Evolutionary conservation across 208 protist genomes (phyloP).

Genomic region (Leishmania arabica): DNA sequence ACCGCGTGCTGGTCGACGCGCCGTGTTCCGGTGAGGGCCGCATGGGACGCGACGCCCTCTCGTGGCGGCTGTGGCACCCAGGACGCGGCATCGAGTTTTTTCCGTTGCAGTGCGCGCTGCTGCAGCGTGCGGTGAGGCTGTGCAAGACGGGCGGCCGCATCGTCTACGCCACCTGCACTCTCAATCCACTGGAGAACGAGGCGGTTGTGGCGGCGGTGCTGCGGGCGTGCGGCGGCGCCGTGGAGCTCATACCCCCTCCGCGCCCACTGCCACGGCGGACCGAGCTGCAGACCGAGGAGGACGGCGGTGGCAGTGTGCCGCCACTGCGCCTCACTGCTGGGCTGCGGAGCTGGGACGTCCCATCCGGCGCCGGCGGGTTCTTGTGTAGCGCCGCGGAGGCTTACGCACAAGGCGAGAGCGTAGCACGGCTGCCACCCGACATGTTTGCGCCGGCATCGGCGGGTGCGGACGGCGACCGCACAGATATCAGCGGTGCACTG

Average conservation of each 20-base stretch:
- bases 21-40: slow-evolving; percentile 96
- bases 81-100: slow-evolving; percentile 60
- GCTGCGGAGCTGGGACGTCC: slow-evolving; percentile 64
- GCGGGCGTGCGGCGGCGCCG: slow-evolving; percentile 31
- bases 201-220: slow-evolving; percentile 90
- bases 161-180: slow-evolving; percentile 96
- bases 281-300: background rate
- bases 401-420: slow-evolving; percentile 33
- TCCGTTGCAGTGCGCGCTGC: slow-evolving; percentile 70
- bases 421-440: slow-evolving; percentile 12
- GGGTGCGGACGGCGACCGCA: background rate
- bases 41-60: slow-evolving; percentile 68
- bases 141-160: slow-evolving; percentile 79
- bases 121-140: slow-evolving; percentile 64
- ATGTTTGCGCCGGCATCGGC: slow-evolving; percentile 39
- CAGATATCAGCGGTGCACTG: slow-evolving; percentile 23
- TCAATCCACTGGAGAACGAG: slow-evolving; percentile 98
- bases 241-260: slow-evolving; percentile 56
- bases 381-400: slow-evolving; percentile 44
- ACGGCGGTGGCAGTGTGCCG: background rate
- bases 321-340: slow-evolving; percentile 39
- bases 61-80: slow-evolving; percentile 89
- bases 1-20: slow-evolving; percentile 93
- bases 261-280: background rate
- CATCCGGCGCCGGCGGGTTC: slow-evolving; percentile 60